Percentiles rank a stretch among this genome's conserved stretches.
These are phyloP conservation scores for Protomyces pachydermus DNA, from an alignment of 1,139 yeast species.

Conservation along the genomic window DNA sequence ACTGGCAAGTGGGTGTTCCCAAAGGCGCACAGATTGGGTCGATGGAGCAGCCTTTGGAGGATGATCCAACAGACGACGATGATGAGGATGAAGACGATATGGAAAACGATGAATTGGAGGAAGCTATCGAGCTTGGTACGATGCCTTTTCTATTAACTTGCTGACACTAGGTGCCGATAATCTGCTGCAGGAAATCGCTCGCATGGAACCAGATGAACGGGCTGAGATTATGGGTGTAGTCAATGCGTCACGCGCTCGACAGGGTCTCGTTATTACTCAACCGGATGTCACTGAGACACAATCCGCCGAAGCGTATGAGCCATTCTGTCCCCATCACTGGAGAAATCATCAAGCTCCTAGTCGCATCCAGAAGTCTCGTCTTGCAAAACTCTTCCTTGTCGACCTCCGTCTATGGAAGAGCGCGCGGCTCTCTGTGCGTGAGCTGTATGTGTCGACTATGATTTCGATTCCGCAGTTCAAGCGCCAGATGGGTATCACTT, in stretches of 20 bases:
- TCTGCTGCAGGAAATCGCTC: not conserved
- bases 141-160: not conserved
- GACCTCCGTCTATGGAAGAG: constrained; percentile 72
- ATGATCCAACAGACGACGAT: constrained; percentile 7
- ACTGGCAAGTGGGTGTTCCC: constrained; percentile 51
- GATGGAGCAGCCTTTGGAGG: not conserved
- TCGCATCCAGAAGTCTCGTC: constrained; percentile 2
- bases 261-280: not conserved
- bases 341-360: not conserved
- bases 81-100: constrained; percentile 9
- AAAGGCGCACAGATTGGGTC: not conserved
- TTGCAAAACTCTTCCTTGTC: constrained; percentile 41
- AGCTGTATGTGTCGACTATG: constrained; percentile 63
- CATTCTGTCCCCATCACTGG: constrained; percentile 15
- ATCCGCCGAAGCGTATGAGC: not conserved
- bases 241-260: not conserved
- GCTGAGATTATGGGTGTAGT: not conserved
- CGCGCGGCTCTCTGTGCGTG: constrained; percentile 57
- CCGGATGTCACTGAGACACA: too few relatives aligned
- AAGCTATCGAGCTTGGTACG: not conserved
- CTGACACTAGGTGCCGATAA: not conserved
- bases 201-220: not conserved
- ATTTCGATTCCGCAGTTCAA: constrained; percentile 62
- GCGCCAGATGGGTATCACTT: constrained; percentile 61
- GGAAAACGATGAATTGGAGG: not conserved